phyloP scores from a whole-genome alignment of 1,139 yeast genomes.

The Zhuliangozyma parablackwelliae region DNA sequence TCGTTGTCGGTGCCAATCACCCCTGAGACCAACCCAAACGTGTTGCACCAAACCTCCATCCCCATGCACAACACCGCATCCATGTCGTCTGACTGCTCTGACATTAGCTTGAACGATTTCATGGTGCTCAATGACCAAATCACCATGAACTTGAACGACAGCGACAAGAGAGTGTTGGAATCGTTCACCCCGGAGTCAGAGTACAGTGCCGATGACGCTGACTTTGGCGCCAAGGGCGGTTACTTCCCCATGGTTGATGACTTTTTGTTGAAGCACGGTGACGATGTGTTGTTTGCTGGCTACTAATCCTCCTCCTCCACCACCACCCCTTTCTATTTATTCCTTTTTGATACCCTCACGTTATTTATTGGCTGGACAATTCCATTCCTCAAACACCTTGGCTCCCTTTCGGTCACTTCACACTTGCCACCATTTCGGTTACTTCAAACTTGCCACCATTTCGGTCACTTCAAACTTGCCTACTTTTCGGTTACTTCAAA shows the following conservation, averaged over 20 bases:
- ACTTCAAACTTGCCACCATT: too few relatives aligned
- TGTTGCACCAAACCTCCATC: not conserved
- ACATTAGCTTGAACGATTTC: conserved; percentile 27
- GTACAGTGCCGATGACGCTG: conserved; percentile 16
- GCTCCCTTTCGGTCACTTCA: not conserved
- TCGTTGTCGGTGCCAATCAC: conserved; percentile 4
- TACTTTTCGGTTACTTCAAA: too few relatives aligned
- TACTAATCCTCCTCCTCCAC: too few relatives aligned
- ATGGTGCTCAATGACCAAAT: conserved; percentile 30
- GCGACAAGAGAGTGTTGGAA: conserved; percentile 2
- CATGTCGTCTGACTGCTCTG: conserved; percentile 3
- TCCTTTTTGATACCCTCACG: not conserved
- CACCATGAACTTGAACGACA: conserved; percentile 12
- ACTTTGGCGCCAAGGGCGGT: too few relatives aligned
- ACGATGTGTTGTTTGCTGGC: conserved; percentile 16
- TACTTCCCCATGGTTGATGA: conserved; percentile 13
- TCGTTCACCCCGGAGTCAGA: conserved; percentile 22
- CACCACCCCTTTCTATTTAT: conserved; percentile 1
- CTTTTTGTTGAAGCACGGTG: conserved; percentile 19
- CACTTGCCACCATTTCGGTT: conserved; percentile 1
- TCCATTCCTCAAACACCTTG: conserved; percentile 1
- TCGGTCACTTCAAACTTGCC: too few relatives aligned
- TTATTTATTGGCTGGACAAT: not conserved
- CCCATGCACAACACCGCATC: conserved; percentile 1
- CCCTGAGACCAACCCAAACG: conserved; percentile 11